Evolutionary conservation across 805 yeast species (phyloP), one percentile per base, ranked within the genome.

Genomic region (Nakazawaea wyomingensis): DNA sequence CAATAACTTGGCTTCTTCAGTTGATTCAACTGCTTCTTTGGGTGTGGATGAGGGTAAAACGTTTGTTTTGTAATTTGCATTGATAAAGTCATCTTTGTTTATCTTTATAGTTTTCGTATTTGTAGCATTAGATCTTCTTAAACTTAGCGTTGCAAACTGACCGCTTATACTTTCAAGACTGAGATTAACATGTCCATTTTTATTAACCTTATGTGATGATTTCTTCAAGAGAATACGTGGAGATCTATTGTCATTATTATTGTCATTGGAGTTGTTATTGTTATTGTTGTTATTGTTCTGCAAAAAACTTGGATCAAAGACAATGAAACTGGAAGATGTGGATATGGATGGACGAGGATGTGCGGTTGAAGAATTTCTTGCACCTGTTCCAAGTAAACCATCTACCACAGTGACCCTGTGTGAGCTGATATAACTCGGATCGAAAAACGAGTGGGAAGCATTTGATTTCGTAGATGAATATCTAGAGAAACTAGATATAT

Each of bases 361-460:
- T 24, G 53, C 51, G 39, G 52, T 49, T 5, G 40, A 14, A 9
- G 56, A 51, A 18, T 42, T 46, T 18, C 50, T 43, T 6, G 53
- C 45, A 14, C 50, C 44, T 20, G 54, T 53, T 33, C 49, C 50
- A 4, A 60, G 49, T 5, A 59, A 52, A 17, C 60, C 63, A 24
- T 62, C 66, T 4, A 55, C 46, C 3, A 48, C 44, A 4, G 50
- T 43, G 14, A 64, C 28, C 16, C 59, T 65, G 24, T 53, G 52
- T 26, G 60, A 60, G 10, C 52, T 49, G 14, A 52, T 47, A 46
- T 64, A 64, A 7, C 62, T 57, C 4, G 69, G 69, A 18, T 58
- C 55, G 51, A 64, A 64, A 48, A 64, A 62, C 13, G 64, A 61
- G 30, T 58, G 64, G 4, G 48, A 41, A n/a, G 48, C 39, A 37